Evolutionary conservation across 169 alveolate species (phyloP).

Genomic region (Plasmodium gonderi): DNA sequence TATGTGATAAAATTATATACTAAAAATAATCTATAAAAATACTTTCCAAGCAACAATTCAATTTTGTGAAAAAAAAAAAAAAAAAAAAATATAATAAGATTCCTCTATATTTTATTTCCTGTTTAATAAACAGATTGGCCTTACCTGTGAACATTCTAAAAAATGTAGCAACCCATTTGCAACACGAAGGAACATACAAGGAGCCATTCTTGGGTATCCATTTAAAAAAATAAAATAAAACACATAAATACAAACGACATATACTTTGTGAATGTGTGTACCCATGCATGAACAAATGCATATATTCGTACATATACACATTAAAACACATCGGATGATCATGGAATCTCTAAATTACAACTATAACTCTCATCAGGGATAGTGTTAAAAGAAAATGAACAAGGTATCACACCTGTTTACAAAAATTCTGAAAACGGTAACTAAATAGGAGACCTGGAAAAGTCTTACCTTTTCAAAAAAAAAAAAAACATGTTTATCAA

Average conservation of each 20-base stretch:
- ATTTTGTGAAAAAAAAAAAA: neutral
- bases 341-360: neutral
- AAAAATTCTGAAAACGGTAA: conserved; percentile 23
- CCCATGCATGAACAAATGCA: neutral
- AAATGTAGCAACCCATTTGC: conserved; percentile 33
- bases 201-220: conserved; percentile 60
- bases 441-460: neutral
- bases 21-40: neutral
- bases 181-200: conserved; percentile 33
- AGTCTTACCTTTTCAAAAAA: neutral
- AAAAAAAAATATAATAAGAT: neutral
- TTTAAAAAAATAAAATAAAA: conserved; percentile 6
- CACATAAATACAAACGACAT: conserved; percentile 1
- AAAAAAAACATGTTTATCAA: neutral
- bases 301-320: neutral
- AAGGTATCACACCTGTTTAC: neutral
- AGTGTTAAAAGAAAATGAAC: conserved; percentile 24
- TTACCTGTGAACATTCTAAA: conserved; percentile 52
- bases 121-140: conserved; percentile 25
- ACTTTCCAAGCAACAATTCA: neutral
- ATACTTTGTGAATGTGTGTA: too few species aligned
- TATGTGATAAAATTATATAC: conserved; percentile 1
- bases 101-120: neutral
- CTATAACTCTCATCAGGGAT: conserved; percentile 20
- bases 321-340: neutral